Conservation (phyloP, 2,329 filamentous ascomycete species). For the Ophiocordyceps robertsii region DNA sequence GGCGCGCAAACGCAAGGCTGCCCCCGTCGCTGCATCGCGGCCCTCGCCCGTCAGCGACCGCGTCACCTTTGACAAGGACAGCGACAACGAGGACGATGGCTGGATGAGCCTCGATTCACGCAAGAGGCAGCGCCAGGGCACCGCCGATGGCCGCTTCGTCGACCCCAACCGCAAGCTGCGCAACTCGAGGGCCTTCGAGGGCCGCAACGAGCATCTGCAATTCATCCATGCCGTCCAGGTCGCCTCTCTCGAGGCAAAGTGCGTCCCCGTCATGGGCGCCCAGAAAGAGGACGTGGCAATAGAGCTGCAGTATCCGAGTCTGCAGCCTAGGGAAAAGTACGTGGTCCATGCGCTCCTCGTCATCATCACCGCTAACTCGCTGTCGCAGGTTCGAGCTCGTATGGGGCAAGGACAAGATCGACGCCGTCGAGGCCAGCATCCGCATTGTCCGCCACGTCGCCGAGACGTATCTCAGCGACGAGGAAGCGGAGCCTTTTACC, state of each 20-base stretch:
- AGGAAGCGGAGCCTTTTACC: constrained; percentile 53
- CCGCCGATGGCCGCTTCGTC: constrained; percentile 24
- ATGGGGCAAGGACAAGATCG: constrained; percentile 64
- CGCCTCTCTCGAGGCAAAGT: constrained; percentile 35
- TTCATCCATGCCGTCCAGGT: constrained; percentile 49
- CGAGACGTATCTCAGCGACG: constrained; percentile 63
- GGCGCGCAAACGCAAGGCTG: constrained; percentile 36
- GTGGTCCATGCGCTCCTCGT: constrained; percentile 4
- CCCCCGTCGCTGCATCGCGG: constrained; percentile 15
- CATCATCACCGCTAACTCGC: constrained; percentile 5
- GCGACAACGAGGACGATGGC: constrained; percentile 37
- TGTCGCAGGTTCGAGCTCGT: constrained; percentile 45
- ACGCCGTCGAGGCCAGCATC: constrained; percentile 62
- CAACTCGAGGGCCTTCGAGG: constrained; percentile 31
- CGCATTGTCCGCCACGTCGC: constrained; percentile 56
- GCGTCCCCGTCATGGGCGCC: constrained; percentile 34
- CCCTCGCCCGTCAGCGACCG: constrained; percentile 34
- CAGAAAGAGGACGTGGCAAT: constrained; percentile 43
- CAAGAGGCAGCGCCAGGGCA: constrained; percentile 33
- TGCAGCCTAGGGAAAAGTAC: constrained; percentile 53
- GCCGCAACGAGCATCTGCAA: constrained; percentile 23
- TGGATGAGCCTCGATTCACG: constrained; percentile 34
- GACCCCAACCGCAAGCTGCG: constrained; percentile 34
- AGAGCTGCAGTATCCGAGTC: constrained; percentile 74
- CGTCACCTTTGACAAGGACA: constrained; percentile 36